Base-by-base conservation (phyloP, 208 protist species). In the Trypanosoma platydactyli region DNA sequence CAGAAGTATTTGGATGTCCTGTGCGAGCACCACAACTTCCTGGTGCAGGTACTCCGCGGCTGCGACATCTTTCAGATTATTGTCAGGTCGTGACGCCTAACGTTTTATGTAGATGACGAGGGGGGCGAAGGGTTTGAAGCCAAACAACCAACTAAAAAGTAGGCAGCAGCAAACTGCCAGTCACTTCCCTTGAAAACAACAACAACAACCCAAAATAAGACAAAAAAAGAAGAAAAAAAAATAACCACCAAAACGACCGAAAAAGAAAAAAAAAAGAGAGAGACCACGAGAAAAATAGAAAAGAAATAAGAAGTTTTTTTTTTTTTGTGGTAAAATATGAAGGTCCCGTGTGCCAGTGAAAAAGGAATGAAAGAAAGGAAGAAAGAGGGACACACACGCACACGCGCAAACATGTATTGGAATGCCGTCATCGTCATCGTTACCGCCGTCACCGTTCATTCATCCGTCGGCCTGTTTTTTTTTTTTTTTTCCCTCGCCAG, bases 51-150 rank as follows among this genome's bases (percentile, higher is more conserved):
- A 42, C 80, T 94, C 38, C 88, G 88, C 29, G 83, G 83, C 40
- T 94, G 88, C 61, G 88, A 94, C 42, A 94, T 94, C 16, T 88
- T 81, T 66, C 88, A 94, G 60, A 91, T 94, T 66, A 92, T 94
- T 53, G 88, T 94, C 13, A 79, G 80, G 56, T 92, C 85, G 12
- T 92, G 44, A 71, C 38, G 16, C 18, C n/a, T 5, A 16, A 41
- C 49, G 35, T 11, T 48, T 67, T 42, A 38, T 38, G 33, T 38
- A 38, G 22, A 40, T n/a, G 15, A 40, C 59, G 48, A 24, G 20
- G 27, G 5, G n/a, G n/a, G 9, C 9, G 30, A 54, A 3, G n/a
- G n/a, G n/a, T n/a, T n/a, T n/a, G n/a, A n/a, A n/a, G n/a, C n/a
- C n/a, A n/a, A n/a, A n/a, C n/a, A n/a, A n/a, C n/a, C n/a, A n/a